Conservation (phyloP, 2,329 filamentous ascomycete genomes). For the Phoma sp. region DNA sequence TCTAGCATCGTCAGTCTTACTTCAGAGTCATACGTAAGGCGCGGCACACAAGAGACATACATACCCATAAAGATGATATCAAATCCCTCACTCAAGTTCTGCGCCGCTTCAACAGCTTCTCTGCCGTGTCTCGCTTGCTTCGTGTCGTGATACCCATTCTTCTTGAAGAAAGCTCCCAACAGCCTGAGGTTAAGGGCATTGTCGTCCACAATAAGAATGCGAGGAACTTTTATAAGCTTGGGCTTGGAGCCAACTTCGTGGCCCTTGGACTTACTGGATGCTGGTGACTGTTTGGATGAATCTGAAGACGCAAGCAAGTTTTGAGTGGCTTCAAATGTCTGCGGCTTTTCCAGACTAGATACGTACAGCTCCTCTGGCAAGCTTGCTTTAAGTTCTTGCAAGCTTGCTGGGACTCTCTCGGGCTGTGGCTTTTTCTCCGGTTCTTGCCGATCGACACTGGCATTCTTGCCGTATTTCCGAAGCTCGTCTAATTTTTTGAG, state of each 20-base stretch:
- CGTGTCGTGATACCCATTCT: conserved; percentile 5
- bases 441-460: neutral
- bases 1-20: conserved; percentile 7
- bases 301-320: neutral
- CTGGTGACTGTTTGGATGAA: neutral
- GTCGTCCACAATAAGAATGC: conserved; percentile 44
- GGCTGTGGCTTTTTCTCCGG: neutral
- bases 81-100: conserved; percentile 22
- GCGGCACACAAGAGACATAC: neutral
- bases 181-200: conserved; percentile 44
- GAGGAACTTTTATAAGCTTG: neutral
- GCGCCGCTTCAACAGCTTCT: conserved; percentile 26
- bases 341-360: conserved; percentile 1
- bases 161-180: conserved; percentile 31
- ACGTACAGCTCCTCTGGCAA: neutral
- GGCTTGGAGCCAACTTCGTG: neutral
- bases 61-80: conserved; percentile 35
- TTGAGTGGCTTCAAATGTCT: neutral
- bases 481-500: conserved; percentile 9
- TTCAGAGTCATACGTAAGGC: too few relatives aligned
- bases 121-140: conserved; percentile 17
- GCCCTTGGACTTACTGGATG: neutral
- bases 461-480: neutral
- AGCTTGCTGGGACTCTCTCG: neutral
- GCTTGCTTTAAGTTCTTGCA: neutral